phyloP scores from a whole-genome alignment of 129 eudicot species.

The Lactuca saligna region DNA sequence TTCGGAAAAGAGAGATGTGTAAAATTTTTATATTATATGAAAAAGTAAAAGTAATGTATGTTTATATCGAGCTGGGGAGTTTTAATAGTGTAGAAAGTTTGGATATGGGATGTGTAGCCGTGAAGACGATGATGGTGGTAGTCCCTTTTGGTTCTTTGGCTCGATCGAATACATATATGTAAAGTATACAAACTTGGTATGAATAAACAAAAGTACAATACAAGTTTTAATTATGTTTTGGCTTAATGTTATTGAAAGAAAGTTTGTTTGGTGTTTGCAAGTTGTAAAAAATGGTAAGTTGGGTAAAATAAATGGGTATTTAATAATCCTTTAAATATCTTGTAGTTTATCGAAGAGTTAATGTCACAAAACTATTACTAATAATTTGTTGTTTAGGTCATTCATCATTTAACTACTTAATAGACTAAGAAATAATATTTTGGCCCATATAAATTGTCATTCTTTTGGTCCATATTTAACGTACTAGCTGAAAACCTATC shows the following conservation, averaged over 20 bases:
- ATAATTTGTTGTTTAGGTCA: too few relatives aligned
- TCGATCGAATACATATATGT: conserved; percentile 25
- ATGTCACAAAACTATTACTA: too few relatives aligned
- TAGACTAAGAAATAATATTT: too few relatives aligned
- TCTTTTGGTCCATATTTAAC: too few relatives aligned
- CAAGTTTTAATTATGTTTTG: conserved; percentile 1
- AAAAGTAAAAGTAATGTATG: conserved; percentile 19
- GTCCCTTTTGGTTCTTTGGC: conserved; percentile 33
- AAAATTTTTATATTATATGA: conserved; percentile 16
- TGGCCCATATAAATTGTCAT: too few relatives aligned
- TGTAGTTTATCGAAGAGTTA: too few relatives aligned
- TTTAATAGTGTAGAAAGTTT: conserved; percentile 17
- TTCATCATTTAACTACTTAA: too few relatives aligned
- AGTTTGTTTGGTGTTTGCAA: neutral
- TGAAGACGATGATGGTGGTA: conserved; percentile 13
- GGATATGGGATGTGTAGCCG: conserved; percentile 16
- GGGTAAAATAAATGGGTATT: neutral
- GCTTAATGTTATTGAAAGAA: neutral
- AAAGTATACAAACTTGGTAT: conserved; percentile 20
- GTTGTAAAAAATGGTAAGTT: too few relatives aligned
- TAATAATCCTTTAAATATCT: too few relatives aligned
- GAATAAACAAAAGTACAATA: conserved; percentile 23
- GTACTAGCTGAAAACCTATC: too few relatives aligned
- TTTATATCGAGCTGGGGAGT: conserved; percentile 29
- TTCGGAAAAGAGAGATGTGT: conserved; percentile 21